Evolutionary conservation across 192 early-diverging fungal genomes (phyloP), one percentile per base, ranked within the genome.

Genomic region (Anaeromyces robustus): DNA sequence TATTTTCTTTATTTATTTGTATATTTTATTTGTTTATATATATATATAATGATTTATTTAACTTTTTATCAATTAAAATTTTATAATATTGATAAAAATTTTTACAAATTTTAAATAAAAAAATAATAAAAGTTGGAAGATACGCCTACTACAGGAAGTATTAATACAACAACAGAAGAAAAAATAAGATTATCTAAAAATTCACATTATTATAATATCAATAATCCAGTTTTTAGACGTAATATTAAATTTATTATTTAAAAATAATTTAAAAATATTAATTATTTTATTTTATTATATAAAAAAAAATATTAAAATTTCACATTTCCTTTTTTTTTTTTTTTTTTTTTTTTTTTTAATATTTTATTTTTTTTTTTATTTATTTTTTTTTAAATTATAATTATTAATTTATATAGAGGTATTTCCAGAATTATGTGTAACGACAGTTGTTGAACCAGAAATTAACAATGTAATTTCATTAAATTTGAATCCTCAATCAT

Each of bases 81-180:
- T 7, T 34, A 3, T 12, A 34, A 34, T 34, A 7, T 7, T 34
- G 3, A 34, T 34, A 7, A 12, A 7, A 34, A 3, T 34, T 12
- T 34, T 34, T 34, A 7, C 12, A 34, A 34, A 34, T 34, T 34
- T 34, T 12, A 12, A 34, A 34, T 16, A 16, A 41, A 41, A 41
- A 41, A 14, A 52, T 34, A n/a, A n/a, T n/a, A n/a, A n/a, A n/a
- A 85, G 83, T 82, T 89, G 78, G 96, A 99, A 79, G 96, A 97
- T 81, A 92, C 92, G 26, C 84, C 86, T 12, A 98, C 96, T 12
- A 97, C 98, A 13, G 98, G 98, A 52, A 94, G 94, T 80, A 94
- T 99, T 77, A 91, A 89, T 30, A 94, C 94, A 19, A 91, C 94
- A 3, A 82, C 87, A 77, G 86, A 88, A 26, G 96, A 98, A 83